Evolutionary conservation across 1,284 basidiomycete species (phyloP), one percentile per base, ranked within the genome.

Genomic region (Trametes hirsuta): DNA sequence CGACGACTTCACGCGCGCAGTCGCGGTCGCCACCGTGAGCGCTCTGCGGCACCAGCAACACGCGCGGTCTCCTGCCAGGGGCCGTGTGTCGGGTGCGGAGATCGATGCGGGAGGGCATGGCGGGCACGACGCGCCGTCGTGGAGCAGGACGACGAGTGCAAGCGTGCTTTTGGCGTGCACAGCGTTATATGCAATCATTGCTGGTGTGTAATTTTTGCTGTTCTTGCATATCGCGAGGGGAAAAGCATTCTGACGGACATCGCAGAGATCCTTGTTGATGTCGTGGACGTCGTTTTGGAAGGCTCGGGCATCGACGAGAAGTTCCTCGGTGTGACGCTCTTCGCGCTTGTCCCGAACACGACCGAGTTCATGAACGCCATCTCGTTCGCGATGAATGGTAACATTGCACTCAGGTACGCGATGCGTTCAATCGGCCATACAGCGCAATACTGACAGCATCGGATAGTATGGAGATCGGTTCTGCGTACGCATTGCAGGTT

Each of bases 311-410:
- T 99, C 40, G 94, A 97, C 64, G 97, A 99, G 73, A 99, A 99
- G 74, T 97, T 99, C 80, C 83, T 99, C 35, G 97, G 97, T 47
- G 84, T 99, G 58, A 98, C 96, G 0, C 82, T 99, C 9, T 99
- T 99, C 70, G 97, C 97, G 2, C 84, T 99, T 36, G 96, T 99
- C 0, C 97, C 97, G 10, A 99, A 99, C 75, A 98, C 96, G 15
- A 99, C 97, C 21, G 97, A 99, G 77, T 99, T 99, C 74, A 98
- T 99, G 97, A 99, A 99, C 73, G 97, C 97, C 56, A 97, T 99
- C 71, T 97, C 95, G n/a, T 99, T 99, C 71, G 97, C 97, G 15
- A 78, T 99, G 68, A 93, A 97, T 70, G 97, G 93, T 14, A 99
- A 99, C 74, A 99, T 99, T 66, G 95, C 97, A 1, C 79, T 99